Evolutionary conservation across 2,329 filamentous ascomycete genomes (phyloP), one percentile per base, ranked within the genome.

Genomic region (Aspergillus viridinutans): DNA sequence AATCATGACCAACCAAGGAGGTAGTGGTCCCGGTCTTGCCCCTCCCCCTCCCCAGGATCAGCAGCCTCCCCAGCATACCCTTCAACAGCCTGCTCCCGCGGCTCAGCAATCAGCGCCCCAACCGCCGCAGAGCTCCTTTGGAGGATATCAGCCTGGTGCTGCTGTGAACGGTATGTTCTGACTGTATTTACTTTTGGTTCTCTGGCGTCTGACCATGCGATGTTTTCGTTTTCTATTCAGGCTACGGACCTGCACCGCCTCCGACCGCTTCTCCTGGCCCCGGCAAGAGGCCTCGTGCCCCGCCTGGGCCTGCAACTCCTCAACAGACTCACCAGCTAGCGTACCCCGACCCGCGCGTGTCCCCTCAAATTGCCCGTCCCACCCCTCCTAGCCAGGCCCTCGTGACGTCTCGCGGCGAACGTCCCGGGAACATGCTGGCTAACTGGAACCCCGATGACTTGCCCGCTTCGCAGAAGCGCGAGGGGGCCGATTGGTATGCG

Each of bases 401-500:
- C 61, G 72, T 76, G 12, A 47, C 43, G 43, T 21, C 43, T 47
- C 43, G 43, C 50, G 74, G 75, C 10, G 74, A 76, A 52, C 77
- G 78, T 66, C 83, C 85, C 20, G 84, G 85, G 58, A 90, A 90
- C 67, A 85, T 88, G 53, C 82, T 97, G 28, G 90, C 90, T 52
- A 93, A 97, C 63, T 83, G 97, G 58, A 91, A 96, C 65, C 85
- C 90, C 6, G 92, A 97, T 59, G 85, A 90, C 59, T 82, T 97
- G 43, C 91, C 92, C 29, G 84, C 89, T 1, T 87, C 92, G 66
- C 85, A 92, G 62, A 97, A 97, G 83, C 92, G 93, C 72, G 89
- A 91, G 56, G 90, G 90, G 29, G 80, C 85, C 48, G 94, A 97
- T 72, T 99, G 94, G 94, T 96, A 95, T 72, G 93, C 90, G 48